These are phyloP conservation scores for Proteromonas lacertae DNA, from an alignment of 352 stramenopile species.

Conservation along the genomic window DNA sequence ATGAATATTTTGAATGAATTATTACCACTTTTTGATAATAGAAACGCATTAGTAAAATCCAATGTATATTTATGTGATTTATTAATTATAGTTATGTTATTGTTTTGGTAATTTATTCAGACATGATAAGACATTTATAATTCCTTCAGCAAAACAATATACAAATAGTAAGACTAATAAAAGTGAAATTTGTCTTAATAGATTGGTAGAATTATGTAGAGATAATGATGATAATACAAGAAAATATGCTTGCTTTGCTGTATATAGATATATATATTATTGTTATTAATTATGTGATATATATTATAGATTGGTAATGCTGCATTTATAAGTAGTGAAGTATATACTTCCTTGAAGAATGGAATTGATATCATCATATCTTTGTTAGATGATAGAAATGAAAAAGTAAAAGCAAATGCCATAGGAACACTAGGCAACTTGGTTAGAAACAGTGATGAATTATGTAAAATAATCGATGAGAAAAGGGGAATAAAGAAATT, in stretches of 20 bases:
- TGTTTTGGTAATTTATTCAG: too few species aligned
- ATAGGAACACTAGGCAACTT: constrained; percentile 53
- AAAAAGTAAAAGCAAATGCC: constrained; percentile 58
- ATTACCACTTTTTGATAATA: too few species aligned
- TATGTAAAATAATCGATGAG: constrained; percentile 21
- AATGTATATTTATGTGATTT: too few species aligned
- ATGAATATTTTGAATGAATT: too few species aligned
- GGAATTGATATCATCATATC: constrained; percentile 23
- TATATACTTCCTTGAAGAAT: constrained; percentile 27
- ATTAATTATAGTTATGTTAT: too few species aligned
- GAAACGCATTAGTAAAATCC: too few species aligned
- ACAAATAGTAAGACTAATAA: too few species aligned
- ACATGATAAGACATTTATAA: too few species aligned
- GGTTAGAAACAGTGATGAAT: constrained; percentile 35
- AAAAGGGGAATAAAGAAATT: constrained; percentile 1
- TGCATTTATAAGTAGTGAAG: constrained; percentile 29
- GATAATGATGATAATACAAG: constrained; percentile 34
- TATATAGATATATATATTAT: too few species aligned
- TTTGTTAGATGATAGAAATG: constrained; percentile 29
- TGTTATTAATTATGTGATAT: not conserved
- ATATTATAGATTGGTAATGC: constrained; percentile 30
- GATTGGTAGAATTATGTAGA: constrained; percentile 18
- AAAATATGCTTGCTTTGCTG: constrained; percentile 55
- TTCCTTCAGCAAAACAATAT: too few species aligned
- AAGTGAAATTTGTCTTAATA: too few species aligned